Percentiles rank a stretch among this genome's conserved stretches.
Conservation (phyloP, 768 basidiomycete species). For the Mycena vitilis region DNA sequence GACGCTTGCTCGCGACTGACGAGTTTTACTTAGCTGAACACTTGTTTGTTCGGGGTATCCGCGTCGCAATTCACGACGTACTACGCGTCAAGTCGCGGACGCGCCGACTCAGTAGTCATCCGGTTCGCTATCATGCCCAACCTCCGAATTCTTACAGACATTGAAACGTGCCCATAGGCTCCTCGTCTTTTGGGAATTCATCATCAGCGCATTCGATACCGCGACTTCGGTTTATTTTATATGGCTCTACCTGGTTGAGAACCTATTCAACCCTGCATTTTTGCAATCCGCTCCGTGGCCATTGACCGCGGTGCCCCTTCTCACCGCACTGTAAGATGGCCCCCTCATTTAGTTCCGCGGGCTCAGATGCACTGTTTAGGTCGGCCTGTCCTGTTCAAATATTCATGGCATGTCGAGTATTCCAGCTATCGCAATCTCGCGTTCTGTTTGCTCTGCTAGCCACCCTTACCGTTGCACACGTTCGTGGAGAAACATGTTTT, state of each 20-base stretch:
- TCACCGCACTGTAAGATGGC: neutral
- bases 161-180: neutral
- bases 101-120: neutral
- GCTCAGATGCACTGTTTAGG: neutral
- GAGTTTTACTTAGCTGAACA: neutral
- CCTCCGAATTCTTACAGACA: neutral
- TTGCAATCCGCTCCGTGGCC: neutral
- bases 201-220: neutral
- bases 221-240: neutral
- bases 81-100: neutral
- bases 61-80: neutral
- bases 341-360: too few relatives aligned
- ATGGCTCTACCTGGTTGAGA: slow-evolving; percentile 1
- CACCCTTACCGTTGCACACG: neutral
- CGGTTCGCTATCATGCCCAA: neutral
- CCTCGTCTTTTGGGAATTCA: neutral
- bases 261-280: slow-evolving; percentile 6
- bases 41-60: neutral
- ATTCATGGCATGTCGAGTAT: slow-evolving; percentile 5
- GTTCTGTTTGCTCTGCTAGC: neutral
- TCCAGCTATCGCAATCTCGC: neutral
- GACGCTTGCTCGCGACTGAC: neutral
- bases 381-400: slow-evolving; percentile 4
- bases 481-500: neutral
- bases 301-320: neutral